These are phyloP conservation scores for Roridomyces roridus DNA, from an alignment of 768 basidiomycete genomes.

Conservation along the genomic window DNA sequence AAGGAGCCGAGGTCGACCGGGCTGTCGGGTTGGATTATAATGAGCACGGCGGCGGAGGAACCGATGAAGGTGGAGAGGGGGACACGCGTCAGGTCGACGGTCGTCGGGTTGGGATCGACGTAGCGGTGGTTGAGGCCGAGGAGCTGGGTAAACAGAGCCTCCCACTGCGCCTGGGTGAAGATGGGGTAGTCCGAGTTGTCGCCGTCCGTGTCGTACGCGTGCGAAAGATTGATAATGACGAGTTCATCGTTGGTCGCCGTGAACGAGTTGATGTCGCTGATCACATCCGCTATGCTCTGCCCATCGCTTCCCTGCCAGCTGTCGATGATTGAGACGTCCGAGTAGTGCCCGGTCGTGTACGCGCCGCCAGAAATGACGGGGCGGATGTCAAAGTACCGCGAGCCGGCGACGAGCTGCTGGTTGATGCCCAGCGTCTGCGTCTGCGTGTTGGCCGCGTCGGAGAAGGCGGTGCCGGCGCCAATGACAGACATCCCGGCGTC, in stretches of 20 bases:
- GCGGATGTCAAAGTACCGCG: conserved; percentile 10
- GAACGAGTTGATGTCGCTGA: conserved; percentile 15
- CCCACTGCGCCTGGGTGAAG: conserved; percentile 15
- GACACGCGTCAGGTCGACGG: conserved; percentile 4
- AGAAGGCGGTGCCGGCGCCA: conserved; percentile 7
- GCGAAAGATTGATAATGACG: conserved; percentile 9
- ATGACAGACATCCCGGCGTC: conserved; percentile 12
- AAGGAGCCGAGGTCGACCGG: neutral
- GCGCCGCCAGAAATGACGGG: conserved; percentile 6
- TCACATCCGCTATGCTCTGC: conserved; percentile 2
- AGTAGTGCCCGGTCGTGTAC: conserved; percentile 9
- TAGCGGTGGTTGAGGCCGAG: conserved; percentile 8
- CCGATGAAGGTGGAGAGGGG: conserved; percentile 15
- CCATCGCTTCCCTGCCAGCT: conserved; percentile 16
- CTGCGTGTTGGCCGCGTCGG: conserved; percentile 10
- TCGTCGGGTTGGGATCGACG: conserved; percentile 6
- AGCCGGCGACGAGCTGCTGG: conserved; percentile 4
- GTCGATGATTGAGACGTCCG: conserved; percentile 2
- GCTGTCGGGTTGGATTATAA: conserved; percentile 12
- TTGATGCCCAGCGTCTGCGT: conserved; percentile 10
- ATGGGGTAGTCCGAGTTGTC: conserved; percentile 11
- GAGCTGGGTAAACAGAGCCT: conserved; percentile 4
- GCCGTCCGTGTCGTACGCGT: conserved; percentile 12
- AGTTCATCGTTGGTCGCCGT: conserved; percentile 12
- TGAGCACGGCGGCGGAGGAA: conserved; percentile 6